A percentile compares a stretch with the other conserved stretches of the same genome.
Conservation (phyloP, 2,329 filamentous ascomycete species). For the Aspergillus sp. region DNA sequence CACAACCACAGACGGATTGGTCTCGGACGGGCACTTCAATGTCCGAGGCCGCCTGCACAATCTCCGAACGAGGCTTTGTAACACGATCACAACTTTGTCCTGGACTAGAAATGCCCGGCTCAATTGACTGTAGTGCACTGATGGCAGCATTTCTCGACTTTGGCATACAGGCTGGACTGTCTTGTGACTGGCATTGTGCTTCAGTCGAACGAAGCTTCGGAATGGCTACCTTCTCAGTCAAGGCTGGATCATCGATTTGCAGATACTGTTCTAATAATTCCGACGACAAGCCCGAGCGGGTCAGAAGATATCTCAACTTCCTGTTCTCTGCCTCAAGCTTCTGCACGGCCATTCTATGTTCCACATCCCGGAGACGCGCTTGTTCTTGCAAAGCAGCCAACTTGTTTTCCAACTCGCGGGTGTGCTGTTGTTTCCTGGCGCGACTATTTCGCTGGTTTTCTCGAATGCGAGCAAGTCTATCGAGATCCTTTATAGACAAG, state of each 20-base stretch:
- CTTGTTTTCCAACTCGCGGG: constrained; percentile 39
- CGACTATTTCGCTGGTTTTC: constrained; percentile 44
- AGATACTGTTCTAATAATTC: constrained; percentile 32
- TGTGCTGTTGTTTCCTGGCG: constrained; percentile 38
- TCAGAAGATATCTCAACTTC: constrained; percentile 30
- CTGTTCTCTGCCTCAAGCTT: constrained; percentile 38
- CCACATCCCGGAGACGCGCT: constrained; percentile 33
- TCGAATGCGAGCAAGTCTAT: constrained; percentile 43
- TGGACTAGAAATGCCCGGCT: no score
- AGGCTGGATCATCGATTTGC: constrained; percentile 19
- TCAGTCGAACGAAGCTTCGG: constrained; percentile 29
- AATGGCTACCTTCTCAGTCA: constrained; percentile 37
- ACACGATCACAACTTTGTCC: neutral
- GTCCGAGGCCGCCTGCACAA: neutral
- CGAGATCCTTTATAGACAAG: constrained; percentile 1
- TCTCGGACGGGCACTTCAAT: neutral
- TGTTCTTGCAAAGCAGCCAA: constrained; percentile 30
- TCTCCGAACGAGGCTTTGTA: neutral
- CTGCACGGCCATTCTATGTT: constrained; percentile 36
- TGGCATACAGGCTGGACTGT: neutral
- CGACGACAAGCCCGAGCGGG: constrained; percentile 26
- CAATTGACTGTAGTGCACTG: neutral
- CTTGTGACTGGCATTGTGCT: neutral
- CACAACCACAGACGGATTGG: constrained; percentile 29
- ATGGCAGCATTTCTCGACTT: neutral